Evolutionary conservation across 2,329 filamentous ascomycete genomes (phyloP).

Genomic region (Aureobasidium sp.): DNA sequence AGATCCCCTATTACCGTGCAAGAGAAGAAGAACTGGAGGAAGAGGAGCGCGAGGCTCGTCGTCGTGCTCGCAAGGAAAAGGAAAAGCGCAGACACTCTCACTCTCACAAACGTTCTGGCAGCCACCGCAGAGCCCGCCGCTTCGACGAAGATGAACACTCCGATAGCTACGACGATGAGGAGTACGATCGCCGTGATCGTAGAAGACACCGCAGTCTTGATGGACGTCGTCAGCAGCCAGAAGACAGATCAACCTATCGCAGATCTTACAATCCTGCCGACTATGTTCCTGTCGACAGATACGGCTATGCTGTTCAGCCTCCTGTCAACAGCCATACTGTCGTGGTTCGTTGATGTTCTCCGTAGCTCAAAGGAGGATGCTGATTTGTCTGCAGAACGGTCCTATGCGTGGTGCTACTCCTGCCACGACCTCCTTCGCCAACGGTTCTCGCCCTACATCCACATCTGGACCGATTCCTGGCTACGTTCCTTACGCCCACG

Average conservation of each 20-base stretch:
- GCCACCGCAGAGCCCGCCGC: conserved; percentile 20
- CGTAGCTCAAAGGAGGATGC: background rate
- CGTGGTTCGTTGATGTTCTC: background rate
- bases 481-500: conserved; percentile 31
- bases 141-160: conserved; percentile 23
- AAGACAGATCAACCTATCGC: background rate
- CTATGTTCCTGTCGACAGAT: conserved; percentile 5
- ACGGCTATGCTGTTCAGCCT: background rate
- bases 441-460: background rate
- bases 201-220: conserved; percentile 11
- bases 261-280: conserved; percentile 16
- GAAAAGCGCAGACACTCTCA: conserved; percentile 16
- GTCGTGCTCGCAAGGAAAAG: conserved; percentile 14
- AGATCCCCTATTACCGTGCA: conserved; percentile 30
- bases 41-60: conserved; percentile 16
- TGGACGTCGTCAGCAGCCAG: background rate
- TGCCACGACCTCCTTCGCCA: background rate
- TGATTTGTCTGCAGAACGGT: background rate
- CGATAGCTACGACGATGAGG: conserved; percentile 14
- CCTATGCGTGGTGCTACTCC: background rate
- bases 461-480: conserved; percentile 19
- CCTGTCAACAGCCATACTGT: background rate
- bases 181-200: background rate
- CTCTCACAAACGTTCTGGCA: conserved; percentile 13
- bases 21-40: conserved; percentile 23